phyloP scores from a whole-genome alignment of 75 land plant species.

The Larix kaempferi region DNA sequence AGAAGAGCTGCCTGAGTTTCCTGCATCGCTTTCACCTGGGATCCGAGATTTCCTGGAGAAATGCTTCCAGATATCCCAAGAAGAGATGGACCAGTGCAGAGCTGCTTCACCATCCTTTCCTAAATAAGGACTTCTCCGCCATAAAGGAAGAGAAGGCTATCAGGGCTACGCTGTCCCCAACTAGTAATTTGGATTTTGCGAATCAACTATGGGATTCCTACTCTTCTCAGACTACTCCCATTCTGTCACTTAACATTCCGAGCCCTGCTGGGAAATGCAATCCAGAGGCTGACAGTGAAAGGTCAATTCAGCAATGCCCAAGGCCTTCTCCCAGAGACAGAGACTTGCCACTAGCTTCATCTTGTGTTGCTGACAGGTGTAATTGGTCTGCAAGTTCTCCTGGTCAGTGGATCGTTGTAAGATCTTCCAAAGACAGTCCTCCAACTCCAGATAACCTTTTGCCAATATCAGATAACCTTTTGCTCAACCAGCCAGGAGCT shows the following conservation, averaged over 20 bases:
- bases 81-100: conserved; percentile 35
- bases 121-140: background rate
- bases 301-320: background rate
- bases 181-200: background rate
- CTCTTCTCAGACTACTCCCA: background rate
- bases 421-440: no score
- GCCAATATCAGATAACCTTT: background rate
- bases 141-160: background rate
- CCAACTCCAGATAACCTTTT: no score
- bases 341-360: background rate
- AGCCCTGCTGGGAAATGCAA: no score
- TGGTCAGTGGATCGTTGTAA: conserved; percentile 2
- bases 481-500: background rate
- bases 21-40: conserved; percentile 16
- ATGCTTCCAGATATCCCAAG: conserved; percentile 42
- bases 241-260: background rate
- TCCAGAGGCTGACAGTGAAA: background rate
- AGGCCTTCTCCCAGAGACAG: background rate
- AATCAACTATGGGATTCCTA: background rate
- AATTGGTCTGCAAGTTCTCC: background rate
- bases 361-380: background rate
- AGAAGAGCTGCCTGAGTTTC: conserved; percentile 30
- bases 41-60: conserved; percentile 43
- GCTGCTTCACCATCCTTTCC: conserved; percentile 49
- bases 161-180: conserved; percentile 1